Evolutionary conservation across 202 grass and related monocot species (phyloP).

Genomic region (Zoysia matrella): DNA sequence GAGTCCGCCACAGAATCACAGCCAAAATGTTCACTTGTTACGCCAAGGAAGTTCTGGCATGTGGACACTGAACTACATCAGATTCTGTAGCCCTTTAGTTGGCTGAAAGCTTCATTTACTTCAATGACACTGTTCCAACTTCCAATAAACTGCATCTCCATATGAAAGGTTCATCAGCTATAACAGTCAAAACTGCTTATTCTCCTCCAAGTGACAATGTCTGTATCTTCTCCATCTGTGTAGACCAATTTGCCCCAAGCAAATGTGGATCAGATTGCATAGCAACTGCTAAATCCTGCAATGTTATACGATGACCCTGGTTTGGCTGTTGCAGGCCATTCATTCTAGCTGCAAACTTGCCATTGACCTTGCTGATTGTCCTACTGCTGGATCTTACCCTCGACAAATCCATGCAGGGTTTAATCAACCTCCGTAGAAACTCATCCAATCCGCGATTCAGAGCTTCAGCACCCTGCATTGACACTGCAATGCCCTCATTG

Average conservation of each 20-base stretch:
- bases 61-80: not conserved
- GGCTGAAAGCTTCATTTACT: slow-evolving; percentile 11
- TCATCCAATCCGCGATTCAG: slow-evolving; percentile 72
- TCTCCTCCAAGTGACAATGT: slow-evolving; percentile 37
- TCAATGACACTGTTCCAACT: slow-evolving; percentile 20
- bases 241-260: not conserved
- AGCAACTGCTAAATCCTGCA: slow-evolving; percentile 63
- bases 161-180: slow-evolving; percentile 4
- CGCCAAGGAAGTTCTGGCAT: not conserved
- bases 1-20: slow-evolving; percentile 1
- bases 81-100: slow-evolving; percentile 6
- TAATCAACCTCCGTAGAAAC: slow-evolving; percentile 72
- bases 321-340: slow-evolving; percentile 28
- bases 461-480: slow-evolving; percentile 45
- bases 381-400: slow-evolving; percentile 44
- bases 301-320: slow-evolving; percentile 38
- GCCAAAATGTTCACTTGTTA: not conserved
- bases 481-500: slow-evolving; percentile 49
- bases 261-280: slow-evolving; percentile 59
- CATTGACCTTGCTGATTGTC: slow-evolving; percentile 35
- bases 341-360: slow-evolving; percentile 39
- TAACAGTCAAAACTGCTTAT: not conserved
- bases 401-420: not conserved
- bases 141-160: not conserved
- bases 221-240: slow-evolving; percentile 64